phyloP scores from a whole-genome alignment of 2,329 filamentous ascomycete genomes.

The Sclerotiophoma versabilis region DNA sequence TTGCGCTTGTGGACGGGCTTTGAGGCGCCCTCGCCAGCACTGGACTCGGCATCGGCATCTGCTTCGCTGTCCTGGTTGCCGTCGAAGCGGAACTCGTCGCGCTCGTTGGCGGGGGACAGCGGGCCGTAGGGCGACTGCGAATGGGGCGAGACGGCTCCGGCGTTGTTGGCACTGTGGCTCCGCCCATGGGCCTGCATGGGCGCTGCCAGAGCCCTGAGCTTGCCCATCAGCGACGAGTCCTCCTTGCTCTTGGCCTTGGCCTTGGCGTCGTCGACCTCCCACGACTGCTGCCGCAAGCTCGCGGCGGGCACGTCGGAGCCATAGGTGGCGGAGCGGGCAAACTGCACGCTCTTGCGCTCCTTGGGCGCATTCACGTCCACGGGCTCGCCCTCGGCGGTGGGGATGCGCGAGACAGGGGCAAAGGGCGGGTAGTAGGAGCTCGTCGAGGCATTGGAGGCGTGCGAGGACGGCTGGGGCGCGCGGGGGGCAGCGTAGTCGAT shows the following conservation, averaged over 20 bases:
- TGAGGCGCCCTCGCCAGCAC: conserved; percentile 71
- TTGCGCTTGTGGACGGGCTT: conserved; percentile 63
- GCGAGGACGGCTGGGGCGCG: conserved; percentile 27
- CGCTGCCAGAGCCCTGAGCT: conserved; percentile 75
- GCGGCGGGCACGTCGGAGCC: conserved; percentile 53
- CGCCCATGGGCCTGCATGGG: conserved; percentile 60
- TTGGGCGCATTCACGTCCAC: conserved; percentile 37
- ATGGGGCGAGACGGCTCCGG: conserved; percentile 47
- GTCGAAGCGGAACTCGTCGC: conserved; percentile 58
- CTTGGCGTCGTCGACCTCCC: conserved; percentile 70
- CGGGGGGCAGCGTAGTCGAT: conserved; percentile 24
- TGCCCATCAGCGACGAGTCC: conserved; percentile 75
- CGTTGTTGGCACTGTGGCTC: conserved; percentile 55
- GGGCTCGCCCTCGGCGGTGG: conserved; percentile 41
- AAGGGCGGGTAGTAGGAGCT: conserved; percentile 39
- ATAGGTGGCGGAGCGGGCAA: conserved; percentile 60
- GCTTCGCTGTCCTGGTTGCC: conserved; percentile 71
- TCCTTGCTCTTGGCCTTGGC: conserved; percentile 63
- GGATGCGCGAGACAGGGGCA: conserved; percentile 41
- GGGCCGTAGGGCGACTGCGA: conserved; percentile 51
- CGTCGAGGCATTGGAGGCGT: conserved; percentile 33
- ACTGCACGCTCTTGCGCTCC: conserved; percentile 76
- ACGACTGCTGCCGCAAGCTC: conserved; percentile 69
- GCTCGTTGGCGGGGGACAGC: conserved; percentile 58
- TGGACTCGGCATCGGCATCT: conserved; percentile 84